A percentile compares a stretch with the other conserved stretches of the same genome.
Evolutionary conservation across 2,329 filamentous ascomycete species (phyloP).

Genomic region (Stemphylium lycopersici): DNA sequence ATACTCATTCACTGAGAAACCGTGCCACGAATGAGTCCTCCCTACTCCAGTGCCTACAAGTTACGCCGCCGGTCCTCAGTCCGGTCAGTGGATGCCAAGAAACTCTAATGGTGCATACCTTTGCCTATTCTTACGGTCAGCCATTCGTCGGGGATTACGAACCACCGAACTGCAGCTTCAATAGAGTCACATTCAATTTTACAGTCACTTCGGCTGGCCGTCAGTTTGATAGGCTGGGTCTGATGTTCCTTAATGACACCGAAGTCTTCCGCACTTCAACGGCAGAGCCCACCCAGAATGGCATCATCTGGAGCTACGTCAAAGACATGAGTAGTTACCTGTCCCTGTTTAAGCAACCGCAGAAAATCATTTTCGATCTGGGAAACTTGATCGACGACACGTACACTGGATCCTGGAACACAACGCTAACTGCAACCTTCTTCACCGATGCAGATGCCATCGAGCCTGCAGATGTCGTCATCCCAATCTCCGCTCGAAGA

Average conservation of each 20-base stretch:
- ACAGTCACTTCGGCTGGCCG: conserved; percentile 73
- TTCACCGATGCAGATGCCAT: conserved; percentile 59
- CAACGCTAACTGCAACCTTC: conserved; percentile 75
- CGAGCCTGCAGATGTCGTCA: conserved; percentile 65
- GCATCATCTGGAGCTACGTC: conserved; percentile 76
- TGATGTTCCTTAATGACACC: conserved; percentile 76
- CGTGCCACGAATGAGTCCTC: conserved; percentile 35
- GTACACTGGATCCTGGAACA: conserved; percentile 77
- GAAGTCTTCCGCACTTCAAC: conserved; percentile 87
- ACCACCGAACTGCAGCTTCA: conserved; percentile 73
- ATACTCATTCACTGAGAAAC: conserved; percentile 22
- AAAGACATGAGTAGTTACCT: conserved; percentile 80
- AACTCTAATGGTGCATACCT: conserved; percentile 72
- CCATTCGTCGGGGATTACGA: conserved; percentile 73
- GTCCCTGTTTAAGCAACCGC: conserved; percentile 69
- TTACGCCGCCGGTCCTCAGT: conserved; percentile 69
- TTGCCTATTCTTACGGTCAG: conserved; percentile 73
- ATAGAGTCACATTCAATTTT: conserved; percentile 76
- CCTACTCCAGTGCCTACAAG: conserved; percentile 69
- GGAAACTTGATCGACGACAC: conserved; percentile 70
- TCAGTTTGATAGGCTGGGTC: conserved; percentile 77
- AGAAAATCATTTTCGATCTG: conserved; percentile 80
- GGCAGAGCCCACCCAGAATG: conserved; percentile 73
- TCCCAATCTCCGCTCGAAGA: conserved; percentile 66
- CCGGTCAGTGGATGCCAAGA: conserved; percentile 57